A percentile compares a stretch with the other conserved stretches of the same genome.
Conservation (phyloP, 2,329 filamentous ascomycete genomes). For the Eurotiales sp. region DNA sequence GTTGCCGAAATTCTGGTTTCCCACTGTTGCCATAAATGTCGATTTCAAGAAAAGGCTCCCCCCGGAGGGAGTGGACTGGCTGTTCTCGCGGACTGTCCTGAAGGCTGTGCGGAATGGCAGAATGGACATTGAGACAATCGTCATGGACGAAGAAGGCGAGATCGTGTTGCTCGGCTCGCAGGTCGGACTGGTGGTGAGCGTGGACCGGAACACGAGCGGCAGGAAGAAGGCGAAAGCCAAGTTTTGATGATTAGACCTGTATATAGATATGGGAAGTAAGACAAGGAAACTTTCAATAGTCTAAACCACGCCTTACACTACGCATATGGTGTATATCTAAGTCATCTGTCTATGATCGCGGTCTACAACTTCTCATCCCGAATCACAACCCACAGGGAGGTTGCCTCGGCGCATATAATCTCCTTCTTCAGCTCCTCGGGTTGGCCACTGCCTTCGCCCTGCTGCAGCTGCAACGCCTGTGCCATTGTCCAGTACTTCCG, state of each 20-base stretch:
- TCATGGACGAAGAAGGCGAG: conserved; percentile 62
- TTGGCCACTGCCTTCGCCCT: conserved; percentile 25
- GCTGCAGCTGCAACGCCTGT: conserved; percentile 36
- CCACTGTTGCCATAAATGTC: conserved; percentile 69
- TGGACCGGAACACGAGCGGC: conserved; percentile 60
- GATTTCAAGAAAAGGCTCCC: conserved; percentile 73
- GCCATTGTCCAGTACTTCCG: conserved; percentile 41
- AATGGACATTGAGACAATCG: conserved; percentile 68
- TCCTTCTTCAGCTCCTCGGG: conserved; percentile 31
- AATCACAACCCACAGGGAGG: conserved; percentile 39
- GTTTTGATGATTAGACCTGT: no score
- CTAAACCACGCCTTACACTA: no score
- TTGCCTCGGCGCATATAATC: conserved; percentile 35
- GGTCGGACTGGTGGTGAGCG: conserved; percentile 60
- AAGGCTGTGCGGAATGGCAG: conserved; percentile 68
- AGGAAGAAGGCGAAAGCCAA: no score
- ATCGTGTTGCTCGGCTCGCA: conserved; percentile 67
- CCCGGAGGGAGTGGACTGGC: conserved; percentile 65
- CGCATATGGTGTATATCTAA: no score
- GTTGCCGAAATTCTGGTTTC: conserved; percentile 63
- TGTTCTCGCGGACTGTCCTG: conserved; percentile 62
- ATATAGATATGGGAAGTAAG: neutral
- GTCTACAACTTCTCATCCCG: conserved; percentile 26
- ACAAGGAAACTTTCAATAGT: no score
- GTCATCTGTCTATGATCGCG: neutral